Evolutionary conservation across 495 filamentous ascomycete species (phyloP).

Genomic region (Neurospora discreta): DNA sequence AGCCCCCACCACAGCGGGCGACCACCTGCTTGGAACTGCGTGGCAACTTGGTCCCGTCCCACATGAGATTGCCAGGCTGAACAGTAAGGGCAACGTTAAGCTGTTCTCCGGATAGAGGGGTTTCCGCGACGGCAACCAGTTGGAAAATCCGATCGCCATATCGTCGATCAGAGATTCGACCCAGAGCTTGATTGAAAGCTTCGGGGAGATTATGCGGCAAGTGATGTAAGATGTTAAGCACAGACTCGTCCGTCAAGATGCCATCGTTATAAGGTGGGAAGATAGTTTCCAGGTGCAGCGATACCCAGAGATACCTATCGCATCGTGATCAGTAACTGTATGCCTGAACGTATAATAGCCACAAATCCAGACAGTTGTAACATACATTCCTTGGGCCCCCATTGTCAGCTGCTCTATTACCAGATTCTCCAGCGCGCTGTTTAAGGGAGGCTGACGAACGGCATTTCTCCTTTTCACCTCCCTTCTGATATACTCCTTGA

Average conservation of each 20-base stretch:
- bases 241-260: neutral
- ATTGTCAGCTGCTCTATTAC: neutral
- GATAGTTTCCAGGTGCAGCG: neutral
- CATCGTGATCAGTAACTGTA: neutral
- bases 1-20: neutral
- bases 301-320: neutral
- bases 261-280: neutral
- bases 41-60: neutral
- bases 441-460: neutral
- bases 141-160: neutral
- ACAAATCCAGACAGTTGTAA: neutral
- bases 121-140: neutral
- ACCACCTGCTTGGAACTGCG: neutral
- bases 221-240: neutral
- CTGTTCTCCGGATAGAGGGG: neutral
- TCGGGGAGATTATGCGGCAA: neutral
- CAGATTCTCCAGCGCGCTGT: neutral
- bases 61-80: neutral
- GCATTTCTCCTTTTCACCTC: neutral
- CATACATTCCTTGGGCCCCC: neutral
- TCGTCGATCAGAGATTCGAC: neutral
- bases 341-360: too few species aligned
- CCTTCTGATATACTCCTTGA: neutral
- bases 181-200: neutral
- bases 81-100: neutral